Evolutionary conservation across 2,329 filamentous ascomycete species (phyloP).

Genomic region (Didymella lethalis): DNA sequence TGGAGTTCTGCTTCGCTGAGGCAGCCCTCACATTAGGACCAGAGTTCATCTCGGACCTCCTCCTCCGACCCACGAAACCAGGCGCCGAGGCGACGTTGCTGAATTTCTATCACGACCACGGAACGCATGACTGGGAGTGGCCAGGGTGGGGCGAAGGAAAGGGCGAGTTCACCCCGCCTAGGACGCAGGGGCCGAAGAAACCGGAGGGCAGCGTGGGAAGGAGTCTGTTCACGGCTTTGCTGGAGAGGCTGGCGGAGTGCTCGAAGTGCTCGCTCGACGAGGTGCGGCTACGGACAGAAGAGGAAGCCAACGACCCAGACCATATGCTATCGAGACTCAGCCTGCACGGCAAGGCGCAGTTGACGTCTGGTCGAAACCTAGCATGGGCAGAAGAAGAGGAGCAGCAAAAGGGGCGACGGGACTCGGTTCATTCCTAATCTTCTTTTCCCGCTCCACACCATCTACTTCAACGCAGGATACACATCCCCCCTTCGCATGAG

Average conservation of each 20-base stretch:
- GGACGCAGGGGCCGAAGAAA: slow-evolving; percentile 39
- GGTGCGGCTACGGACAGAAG: slow-evolving; percentile 31
- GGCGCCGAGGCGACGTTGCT: slow-evolving; percentile 32
- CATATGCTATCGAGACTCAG: slow-evolving; percentile 37
- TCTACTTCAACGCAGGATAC: slow-evolving; percentile 44
- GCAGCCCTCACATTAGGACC: slow-evolving; percentile 36
- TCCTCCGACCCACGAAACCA: slow-evolving; percentile 25
- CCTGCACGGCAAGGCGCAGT: slow-evolving; percentile 35
- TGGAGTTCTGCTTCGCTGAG: slow-evolving; percentile 45
- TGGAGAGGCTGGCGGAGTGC: slow-evolving; percentile 38
- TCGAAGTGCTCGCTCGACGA: slow-evolving; percentile 29
- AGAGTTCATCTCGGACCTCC: slow-evolving; percentile 34
- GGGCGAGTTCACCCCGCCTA: slow-evolving; percentile 38
- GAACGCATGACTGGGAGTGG: slow-evolving; percentile 38
- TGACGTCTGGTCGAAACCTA: slow-evolving; percentile 36
- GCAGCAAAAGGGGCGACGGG: slow-evolving; percentile 15
- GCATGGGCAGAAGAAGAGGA: slow-evolving; percentile 14
- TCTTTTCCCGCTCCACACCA: not conserved
- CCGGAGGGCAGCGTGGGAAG: slow-evolving; percentile 19
- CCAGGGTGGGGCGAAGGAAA: slow-evolving; percentile 26
- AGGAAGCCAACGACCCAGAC: slow-evolving; percentile 24
- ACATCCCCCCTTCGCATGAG: slow-evolving; percentile 62
- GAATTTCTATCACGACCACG: slow-evolving; percentile 42
- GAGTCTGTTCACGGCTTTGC: slow-evolving; percentile 35
- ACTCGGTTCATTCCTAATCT: slow-evolving; percentile 17